Conservation (phyloP, 2,329 filamentous ascomycete genomes). For the Ophiostoma montium region DNA sequence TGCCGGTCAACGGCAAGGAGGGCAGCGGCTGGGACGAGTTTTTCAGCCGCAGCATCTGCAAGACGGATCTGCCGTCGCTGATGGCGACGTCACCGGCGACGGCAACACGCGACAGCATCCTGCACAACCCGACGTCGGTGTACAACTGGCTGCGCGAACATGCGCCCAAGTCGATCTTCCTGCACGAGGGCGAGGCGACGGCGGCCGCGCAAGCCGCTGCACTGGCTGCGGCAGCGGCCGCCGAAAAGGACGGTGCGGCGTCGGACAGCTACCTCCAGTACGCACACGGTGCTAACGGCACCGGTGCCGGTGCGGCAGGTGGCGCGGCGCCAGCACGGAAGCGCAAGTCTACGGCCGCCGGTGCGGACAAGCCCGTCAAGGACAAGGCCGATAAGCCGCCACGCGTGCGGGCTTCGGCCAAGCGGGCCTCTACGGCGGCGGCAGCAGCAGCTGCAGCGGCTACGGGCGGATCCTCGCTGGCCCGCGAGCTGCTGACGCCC, state of each 20-base stretch:
- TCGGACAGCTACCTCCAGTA: conserved; percentile 16
- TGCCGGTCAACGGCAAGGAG: conserved; percentile 1
- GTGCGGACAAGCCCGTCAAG: neutral
- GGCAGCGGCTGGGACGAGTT: conserved; percentile 21
- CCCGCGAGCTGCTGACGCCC: conserved; percentile 14
- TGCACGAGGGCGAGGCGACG: conserved; percentile 54
- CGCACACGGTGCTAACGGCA: conserved; percentile 9
- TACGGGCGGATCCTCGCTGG: conserved; percentile 5
- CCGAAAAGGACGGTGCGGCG: conserved; percentile 24
- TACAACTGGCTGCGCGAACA: conserved; percentile 91
- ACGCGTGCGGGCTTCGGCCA: conserved; percentile 20
- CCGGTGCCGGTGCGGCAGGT: neutral
- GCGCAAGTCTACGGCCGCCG: conserved; percentile 5
- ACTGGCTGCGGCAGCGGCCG: conserved; percentile 12
- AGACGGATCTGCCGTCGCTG: conserved; percentile 20
- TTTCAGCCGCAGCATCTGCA: conserved; percentile 22
- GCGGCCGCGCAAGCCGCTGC: conserved; percentile 7
- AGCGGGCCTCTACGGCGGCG: conserved; percentile 17
- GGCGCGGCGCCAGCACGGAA: neutral
- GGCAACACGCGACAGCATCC: conserved; percentile 35
- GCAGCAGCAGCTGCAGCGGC: conserved; percentile 5
- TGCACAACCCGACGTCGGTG: conserved; percentile 77
- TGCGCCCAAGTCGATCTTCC: conserved; percentile 61
- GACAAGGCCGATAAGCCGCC: neutral
- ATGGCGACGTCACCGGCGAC: conserved; percentile 20